Evolutionary conservation across 148 eudicot genomes (phyloP).

Genomic region (Rhododendron kiyosumense): DNA sequence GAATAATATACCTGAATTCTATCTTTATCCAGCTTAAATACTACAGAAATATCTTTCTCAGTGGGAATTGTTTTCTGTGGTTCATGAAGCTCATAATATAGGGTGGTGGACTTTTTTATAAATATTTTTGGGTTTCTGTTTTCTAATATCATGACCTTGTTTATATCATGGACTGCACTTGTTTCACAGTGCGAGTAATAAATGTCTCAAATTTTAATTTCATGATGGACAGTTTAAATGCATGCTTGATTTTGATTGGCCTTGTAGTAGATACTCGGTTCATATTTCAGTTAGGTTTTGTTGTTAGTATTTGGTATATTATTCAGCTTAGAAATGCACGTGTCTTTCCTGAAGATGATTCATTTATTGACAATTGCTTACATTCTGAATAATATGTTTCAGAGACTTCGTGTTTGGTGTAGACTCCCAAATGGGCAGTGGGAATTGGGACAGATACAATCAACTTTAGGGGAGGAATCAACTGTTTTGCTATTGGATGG

Average conservation of each 20-base stretch:
- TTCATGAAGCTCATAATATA: neutral
- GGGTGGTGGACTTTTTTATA: neutral
- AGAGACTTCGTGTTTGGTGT: constrained; percentile 94
- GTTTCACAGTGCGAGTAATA: neutral
- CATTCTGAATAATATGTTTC: constrained; percentile 22
- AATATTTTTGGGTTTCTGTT: too few relatives aligned
- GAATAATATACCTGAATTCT: neutral
- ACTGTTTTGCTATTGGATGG: constrained; percentile 53
- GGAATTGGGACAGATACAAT: constrained; percentile 68
- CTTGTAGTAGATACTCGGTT: neutral
- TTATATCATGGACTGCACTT: neutral
- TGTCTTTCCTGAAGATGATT: neutral
- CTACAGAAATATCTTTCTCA: neutral
- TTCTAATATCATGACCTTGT: neutral
- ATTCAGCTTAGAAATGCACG: neutral
- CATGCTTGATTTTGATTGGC: neutral
- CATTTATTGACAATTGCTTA: constrained; percentile 12
- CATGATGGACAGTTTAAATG: neutral
- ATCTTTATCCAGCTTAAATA: neutral
- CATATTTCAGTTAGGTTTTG: neutral
- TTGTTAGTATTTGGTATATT: neutral
- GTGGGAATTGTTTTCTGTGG: neutral
- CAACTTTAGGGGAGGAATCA: constrained; percentile 64
- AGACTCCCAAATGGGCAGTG: constrained; percentile 55
- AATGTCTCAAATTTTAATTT: neutral